These are phyloP conservation scores for Neurospora sublineolata DNA, from an alignment of 495 filamentous ascomycete genomes.

Conservation along the genomic window DNA sequence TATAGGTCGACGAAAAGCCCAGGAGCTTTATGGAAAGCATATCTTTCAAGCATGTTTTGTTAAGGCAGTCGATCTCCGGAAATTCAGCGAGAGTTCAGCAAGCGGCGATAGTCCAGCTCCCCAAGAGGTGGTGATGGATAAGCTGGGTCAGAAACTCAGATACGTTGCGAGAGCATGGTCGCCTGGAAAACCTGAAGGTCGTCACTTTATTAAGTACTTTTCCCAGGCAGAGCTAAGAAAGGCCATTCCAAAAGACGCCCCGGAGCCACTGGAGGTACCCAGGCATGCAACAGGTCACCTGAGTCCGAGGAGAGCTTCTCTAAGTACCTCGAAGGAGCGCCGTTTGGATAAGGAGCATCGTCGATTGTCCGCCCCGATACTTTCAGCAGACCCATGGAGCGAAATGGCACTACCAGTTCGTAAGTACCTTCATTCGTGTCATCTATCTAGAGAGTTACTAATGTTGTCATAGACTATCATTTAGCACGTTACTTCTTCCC, in stretches of 20 bases:
- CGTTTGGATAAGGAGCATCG: neutral
- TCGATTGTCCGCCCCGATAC: neutral
- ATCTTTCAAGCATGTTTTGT: conserved; percentile 24
- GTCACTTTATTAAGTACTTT: neutral
- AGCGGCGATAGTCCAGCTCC: conserved; percentile 2
- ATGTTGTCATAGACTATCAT: conserved; percentile 27
- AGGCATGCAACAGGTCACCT: neutral
- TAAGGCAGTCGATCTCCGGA: conserved; percentile 26
- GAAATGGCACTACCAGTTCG: conserved; percentile 35
- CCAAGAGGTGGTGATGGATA: neutral
- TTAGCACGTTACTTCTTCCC: conserved; percentile 41
- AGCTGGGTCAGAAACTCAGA: neutral
- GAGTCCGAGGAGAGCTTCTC: neutral
- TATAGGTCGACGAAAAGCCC: neutral
- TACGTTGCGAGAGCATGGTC: neutral
- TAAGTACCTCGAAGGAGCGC: neutral
- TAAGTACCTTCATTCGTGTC: conserved; percentile 19
- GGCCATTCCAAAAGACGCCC: neutral
- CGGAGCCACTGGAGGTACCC: neutral
- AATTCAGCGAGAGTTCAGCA: conserved; percentile 14
- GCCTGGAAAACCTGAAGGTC: neutral
- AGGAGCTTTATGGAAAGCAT: neutral
- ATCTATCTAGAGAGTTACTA: neutral
- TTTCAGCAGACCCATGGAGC: conserved; percentile 3
- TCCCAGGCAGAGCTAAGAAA: neutral